phyloP scores from a whole-genome alignment of 73 alveolate genomes.

The Paramecium biaurelia region DNA sequence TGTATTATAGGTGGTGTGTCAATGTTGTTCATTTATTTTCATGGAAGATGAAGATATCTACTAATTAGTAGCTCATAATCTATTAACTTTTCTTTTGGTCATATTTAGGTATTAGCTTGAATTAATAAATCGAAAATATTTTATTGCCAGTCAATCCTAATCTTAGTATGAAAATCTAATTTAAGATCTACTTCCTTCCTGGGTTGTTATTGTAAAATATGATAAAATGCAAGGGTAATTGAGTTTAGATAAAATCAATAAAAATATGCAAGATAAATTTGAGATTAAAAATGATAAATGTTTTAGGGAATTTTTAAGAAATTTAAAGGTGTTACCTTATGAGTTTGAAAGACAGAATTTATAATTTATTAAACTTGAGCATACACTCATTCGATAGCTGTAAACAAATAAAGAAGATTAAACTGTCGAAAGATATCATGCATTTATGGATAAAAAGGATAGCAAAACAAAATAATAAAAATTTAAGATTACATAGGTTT shows the following conservation, averaged over 20 bases:
- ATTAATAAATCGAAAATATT: background rate
- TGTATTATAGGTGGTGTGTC: background rate
- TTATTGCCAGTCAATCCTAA: background rate
- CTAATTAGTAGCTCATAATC: background rate
- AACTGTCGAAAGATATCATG: background rate
- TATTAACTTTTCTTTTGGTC: background rate
- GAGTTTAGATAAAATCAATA: background rate
- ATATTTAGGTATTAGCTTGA: background rate
- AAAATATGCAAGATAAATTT: background rate
- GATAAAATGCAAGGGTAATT: background rate
- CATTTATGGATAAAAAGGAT: background rate
- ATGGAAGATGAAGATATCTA: background rate
- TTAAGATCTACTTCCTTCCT: background rate
- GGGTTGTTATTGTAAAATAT: conserved; percentile 1
- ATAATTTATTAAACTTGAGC: background rate
- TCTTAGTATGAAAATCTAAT: background rate
- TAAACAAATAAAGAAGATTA: background rate
- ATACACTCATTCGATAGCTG: background rate
- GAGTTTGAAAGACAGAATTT: background rate
- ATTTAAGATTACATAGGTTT: background rate
- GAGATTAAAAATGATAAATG: background rate
- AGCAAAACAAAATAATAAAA: background rate
- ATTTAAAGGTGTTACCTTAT: background rate
- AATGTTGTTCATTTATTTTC: background rate
- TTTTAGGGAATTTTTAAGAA: conserved; percentile 22